Evolutionary conservation across 768 basidiomycete genomes (phyloP).

Genomic region (Cystobasidium ongulense): DNA sequence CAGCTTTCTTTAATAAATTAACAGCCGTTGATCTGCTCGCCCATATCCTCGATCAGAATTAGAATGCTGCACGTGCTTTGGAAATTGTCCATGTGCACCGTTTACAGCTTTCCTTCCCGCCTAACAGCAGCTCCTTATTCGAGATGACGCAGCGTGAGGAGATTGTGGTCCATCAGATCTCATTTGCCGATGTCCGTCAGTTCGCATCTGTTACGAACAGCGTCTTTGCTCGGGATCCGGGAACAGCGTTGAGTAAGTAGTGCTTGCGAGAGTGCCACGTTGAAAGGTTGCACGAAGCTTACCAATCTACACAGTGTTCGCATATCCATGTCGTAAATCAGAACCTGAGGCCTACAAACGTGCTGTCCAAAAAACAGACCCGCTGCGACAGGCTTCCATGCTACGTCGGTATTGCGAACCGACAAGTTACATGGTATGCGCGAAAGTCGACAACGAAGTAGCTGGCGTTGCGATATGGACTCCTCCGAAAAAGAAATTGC

Average conservation of each 20-base stretch:
- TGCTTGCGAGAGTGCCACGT: not conserved
- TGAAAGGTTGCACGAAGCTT: not conserved
- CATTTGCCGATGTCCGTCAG: slow-evolving; percentile 4
- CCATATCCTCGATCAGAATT: not conserved
- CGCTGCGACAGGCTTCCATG: not conserved
- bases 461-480: slow-evolving; percentile 24
- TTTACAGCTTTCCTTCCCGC: not conserved
- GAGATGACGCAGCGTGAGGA: not conserved
- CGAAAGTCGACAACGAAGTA: not conserved
- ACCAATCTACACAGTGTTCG: slow-evolving; percentile 1
- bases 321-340: not conserved
- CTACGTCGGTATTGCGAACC: not conserved
- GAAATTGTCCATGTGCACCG: not conserved
- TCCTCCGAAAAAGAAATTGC: not conserved
- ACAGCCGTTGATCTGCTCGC: no score
- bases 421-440: not conserved
- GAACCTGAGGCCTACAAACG: not conserved
- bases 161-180: not conserved
- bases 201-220: not conserved
- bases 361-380: not conserved
- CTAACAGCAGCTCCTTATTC: not conserved
- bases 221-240: slow-evolving; percentile 16
- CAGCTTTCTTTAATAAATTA: no score
- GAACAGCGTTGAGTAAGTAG: slow-evolving; percentile 6
- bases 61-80: not conserved